phyloP scores from a whole-genome alignment of 78 protist species.

The Dictyostelium discoideum region DNA sequence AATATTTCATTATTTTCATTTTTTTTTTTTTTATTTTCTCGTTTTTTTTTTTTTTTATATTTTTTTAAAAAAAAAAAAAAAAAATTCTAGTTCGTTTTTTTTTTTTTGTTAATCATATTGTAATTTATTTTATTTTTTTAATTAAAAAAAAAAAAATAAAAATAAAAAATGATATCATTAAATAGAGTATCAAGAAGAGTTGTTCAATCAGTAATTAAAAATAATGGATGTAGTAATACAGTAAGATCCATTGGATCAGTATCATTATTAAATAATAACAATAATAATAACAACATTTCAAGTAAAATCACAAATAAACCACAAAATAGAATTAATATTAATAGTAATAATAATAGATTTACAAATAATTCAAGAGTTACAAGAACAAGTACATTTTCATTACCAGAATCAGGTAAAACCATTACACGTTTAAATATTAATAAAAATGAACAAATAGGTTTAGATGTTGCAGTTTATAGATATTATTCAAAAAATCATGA shows the following conservation, averaged over 20 bases:
- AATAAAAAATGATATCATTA: constrained; percentile 2
- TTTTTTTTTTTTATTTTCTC: too few species aligned
- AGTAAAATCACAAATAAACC: background rate
- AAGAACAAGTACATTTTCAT: background rate
- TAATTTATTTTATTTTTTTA: background rate
- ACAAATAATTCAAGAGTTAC: background rate
- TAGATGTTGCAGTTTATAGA: constrained; percentile 7
- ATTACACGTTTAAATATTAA: background rate
- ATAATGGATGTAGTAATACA: background rate
- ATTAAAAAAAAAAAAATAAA: background rate
- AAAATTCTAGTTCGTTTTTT: background rate
- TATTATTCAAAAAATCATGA: background rate
- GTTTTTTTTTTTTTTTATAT: background rate
- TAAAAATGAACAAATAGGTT: background rate
- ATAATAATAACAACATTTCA: background rate
- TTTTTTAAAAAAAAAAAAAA: background rate
- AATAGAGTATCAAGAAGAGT: constrained; percentile 3
- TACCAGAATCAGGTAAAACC: background rate
- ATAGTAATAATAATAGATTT: background rate
- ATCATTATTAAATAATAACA: background rate
- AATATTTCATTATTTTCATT: too few species aligned
- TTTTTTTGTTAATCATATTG: background rate
- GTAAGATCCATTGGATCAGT: background rate
- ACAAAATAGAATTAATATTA: background rate
- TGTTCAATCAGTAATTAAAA: background rate